phyloP scores from a whole-genome alignment of 2,329 filamentous ascomycete genomes.

The Aspergillus pseudoviridinutans region DNA sequence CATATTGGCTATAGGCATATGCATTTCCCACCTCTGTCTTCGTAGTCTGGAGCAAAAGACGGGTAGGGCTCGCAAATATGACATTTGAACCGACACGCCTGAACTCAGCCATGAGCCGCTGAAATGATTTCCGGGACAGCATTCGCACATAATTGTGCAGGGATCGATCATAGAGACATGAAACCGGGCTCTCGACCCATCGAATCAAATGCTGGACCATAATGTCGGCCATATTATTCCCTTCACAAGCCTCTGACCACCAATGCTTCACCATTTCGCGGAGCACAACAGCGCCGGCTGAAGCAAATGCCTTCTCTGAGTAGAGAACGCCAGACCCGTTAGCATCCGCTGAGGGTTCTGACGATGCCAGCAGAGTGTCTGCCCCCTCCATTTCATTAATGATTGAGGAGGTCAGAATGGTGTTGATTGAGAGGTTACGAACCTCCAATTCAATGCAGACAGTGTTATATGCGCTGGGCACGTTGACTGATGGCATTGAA shows the following conservation, averaged over 20 bases:
- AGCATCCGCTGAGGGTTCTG: constrained; percentile 58
- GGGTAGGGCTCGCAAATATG: constrained; percentile 87
- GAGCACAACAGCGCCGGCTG: constrained; percentile 81
- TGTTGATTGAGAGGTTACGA: constrained; percentile 94
- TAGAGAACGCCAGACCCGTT: constrained; percentile 67
- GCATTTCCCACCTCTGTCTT: constrained; percentile 97
- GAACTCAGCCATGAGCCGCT: constrained; percentile 96
- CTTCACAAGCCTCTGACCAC: constrained; percentile 91
- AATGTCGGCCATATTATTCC: constrained; percentile 91
- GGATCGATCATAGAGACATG: constrained; percentile 90
- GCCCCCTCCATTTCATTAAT: constrained; percentile 94
- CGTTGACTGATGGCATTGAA: constrained; percentile 89
- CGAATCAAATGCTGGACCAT: constrained; percentile 96
- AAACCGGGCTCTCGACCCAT: constrained; percentile 92
- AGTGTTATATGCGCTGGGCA: constrained; percentile 87
- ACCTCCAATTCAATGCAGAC: constrained; percentile 95
- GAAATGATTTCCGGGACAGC: constrained; percentile 95
- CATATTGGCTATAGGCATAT: constrained; percentile 94
- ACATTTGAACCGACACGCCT: constrained; percentile 90
- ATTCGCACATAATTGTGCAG: constrained; percentile 97
- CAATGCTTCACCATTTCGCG: constrained; percentile 98
- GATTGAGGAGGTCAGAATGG: constrained; percentile 89
- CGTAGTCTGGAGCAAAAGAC: constrained; percentile 87
- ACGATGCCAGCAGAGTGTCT: constrained; percentile 81
- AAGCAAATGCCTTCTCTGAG: constrained; percentile 88